Percentiles rank a stretch among this genome's conserved stretches.
These are phyloP conservation scores for Eutrema heterophyllum DNA, from an alignment of 345 rosid genomes.

Conservation along the genomic window DNA sequence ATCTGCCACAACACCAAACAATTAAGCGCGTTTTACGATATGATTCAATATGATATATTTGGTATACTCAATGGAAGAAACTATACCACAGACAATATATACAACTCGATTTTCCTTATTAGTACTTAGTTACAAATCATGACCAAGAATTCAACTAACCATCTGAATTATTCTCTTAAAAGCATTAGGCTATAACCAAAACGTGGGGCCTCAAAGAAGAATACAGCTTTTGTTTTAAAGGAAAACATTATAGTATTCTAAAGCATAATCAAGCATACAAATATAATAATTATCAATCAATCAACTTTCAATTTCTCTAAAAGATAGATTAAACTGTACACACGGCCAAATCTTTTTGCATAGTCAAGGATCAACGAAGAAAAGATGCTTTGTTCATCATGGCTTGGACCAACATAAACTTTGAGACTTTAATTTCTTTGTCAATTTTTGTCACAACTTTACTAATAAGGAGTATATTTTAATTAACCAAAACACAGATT, in stretches of 20 bases:
- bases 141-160: conserved; percentile 34
- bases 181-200: conserved; percentile 26
- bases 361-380: conserved; percentile 26
- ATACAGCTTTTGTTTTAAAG: conserved; percentile 20
- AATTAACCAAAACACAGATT: not conserved
- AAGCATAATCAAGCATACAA: conserved; percentile 4
- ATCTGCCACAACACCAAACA: conserved; percentile 52
- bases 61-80: not conserved
- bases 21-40: conserved; percentile 23
- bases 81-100: conserved; percentile 3
- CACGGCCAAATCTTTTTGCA: conserved; percentile 25
- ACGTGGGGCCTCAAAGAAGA: conserved; percentile 28
- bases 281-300: conserved; percentile 1
- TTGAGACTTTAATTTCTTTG: conserved; percentile 5
- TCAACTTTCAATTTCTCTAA: not conserved
- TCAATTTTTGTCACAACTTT: not conserved
- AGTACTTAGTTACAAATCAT: conserved; percentile 21
- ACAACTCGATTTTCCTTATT: conserved; percentile 5
- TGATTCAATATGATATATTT: not conserved
- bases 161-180: conserved; percentile 23
- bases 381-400: conserved; percentile 27
- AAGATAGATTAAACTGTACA: conserved; percentile 9
- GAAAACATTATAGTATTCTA: conserved; percentile 15
- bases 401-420: conserved; percentile 12
- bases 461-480: no score